Evolutionary conservation across 345 rosid species (phyloP).

Genomic region (Fremontodendron californicum): DNA sequence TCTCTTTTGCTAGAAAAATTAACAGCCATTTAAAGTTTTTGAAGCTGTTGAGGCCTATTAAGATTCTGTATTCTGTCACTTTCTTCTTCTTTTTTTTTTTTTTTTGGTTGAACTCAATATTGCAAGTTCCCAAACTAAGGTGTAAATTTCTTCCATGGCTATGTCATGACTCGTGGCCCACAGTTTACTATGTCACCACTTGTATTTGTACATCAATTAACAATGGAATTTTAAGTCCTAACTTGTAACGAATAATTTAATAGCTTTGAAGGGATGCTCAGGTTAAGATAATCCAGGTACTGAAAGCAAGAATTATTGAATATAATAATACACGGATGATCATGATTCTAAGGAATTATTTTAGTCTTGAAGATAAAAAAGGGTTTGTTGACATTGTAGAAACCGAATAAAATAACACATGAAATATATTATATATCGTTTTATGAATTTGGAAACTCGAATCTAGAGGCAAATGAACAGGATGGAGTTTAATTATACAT

Average conservation of each 20-base stretch:
- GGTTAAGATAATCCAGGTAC: not conserved
- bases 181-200: not conserved
- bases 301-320: not conserved
- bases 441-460: constrained; percentile 12
- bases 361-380: not conserved
- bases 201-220: not conserved
- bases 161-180: not conserved
- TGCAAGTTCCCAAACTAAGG: not conserved
- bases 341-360: constrained; percentile 11
- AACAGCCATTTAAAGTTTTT: not conserved
- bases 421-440: not conserved
- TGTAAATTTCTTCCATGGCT: not conserved
- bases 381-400: constrained; percentile 19
- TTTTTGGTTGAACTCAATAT: no score
- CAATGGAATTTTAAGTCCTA: not conserved
- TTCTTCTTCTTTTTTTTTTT: no score
- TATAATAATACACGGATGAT: constrained; percentile 2
- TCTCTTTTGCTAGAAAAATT: not conserved
- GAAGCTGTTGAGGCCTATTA: not conserved
- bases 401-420: not conserved
- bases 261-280: not conserved
- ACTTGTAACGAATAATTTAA: not conserved
- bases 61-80: no score
- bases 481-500: not conserved
- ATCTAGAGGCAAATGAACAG: constrained; percentile 18